phyloP scores from a whole-genome alignment of 768 basidiomycete genomes.

The Rhodosporidiobolus odoratus region DNA sequence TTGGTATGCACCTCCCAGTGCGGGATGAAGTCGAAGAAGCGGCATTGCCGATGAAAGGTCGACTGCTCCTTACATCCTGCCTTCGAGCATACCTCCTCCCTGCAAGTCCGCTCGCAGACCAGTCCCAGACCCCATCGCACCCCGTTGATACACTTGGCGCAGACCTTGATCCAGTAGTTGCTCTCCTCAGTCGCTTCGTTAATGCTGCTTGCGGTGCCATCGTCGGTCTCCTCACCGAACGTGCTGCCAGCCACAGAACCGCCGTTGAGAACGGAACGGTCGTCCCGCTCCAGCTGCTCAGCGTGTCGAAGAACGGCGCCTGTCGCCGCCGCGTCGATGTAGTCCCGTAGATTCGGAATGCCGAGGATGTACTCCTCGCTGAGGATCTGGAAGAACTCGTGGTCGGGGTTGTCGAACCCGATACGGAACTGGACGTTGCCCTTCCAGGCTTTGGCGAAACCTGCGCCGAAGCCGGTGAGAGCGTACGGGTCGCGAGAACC shows the following conservation, averaged over 20 bases:
- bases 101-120: conserved; percentile 74
- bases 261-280: not conserved
- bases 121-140: conserved; percentile 82
- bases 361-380: conserved; percentile 75
- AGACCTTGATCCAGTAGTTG: conserved; percentile 58
- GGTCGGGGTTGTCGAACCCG: conserved; percentile 63
- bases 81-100: conserved; percentile 52
- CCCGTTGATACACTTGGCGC: conserved; percentile 76
- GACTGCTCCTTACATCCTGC: conserved; percentile 49
- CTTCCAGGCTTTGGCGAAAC: conserved; percentile 79
- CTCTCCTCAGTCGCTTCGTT: conserved; percentile 17
- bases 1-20: conserved; percentile 61
- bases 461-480: conserved; percentile 66
- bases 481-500: conserved; percentile 77
- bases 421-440: conserved; percentile 67
- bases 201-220: conserved; percentile 15
- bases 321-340: conserved; percentile 45
- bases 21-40: conserved; percentile 67
- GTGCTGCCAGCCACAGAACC: not conserved
- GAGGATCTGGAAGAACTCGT: conserved; percentile 73
- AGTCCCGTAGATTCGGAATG: conserved; percentile 56
- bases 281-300: conserved; percentile 6
- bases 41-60: conserved; percentile 67
- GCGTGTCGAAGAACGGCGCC: conserved; percentile 29
- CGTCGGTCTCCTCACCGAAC: conserved; percentile 10